A percentile compares a stretch with the other conserved stretches of the same genome.
Conservation (phyloP, 2,329 filamentous ascomycete genomes). For the Scedosporium minutisporum region DNA sequence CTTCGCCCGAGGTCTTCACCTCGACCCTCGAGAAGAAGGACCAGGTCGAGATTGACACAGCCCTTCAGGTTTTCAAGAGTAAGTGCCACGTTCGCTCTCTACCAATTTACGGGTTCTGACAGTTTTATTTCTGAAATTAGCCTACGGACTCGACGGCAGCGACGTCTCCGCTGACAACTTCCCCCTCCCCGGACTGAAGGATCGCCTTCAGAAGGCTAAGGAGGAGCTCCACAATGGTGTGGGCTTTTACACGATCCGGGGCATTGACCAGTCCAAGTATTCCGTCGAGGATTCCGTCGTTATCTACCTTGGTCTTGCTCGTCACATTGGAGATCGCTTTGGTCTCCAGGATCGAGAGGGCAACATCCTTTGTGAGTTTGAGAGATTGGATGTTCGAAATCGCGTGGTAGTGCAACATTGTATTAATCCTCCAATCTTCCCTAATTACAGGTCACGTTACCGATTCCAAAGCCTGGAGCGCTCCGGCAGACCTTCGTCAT, state of each 20-base stretch:
- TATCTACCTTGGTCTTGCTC: constrained; percentile 46
- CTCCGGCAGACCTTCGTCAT: constrained; percentile 33
- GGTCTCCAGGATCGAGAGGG: constrained; percentile 40
- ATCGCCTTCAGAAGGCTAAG: constrained; percentile 23
- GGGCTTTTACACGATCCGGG: constrained; percentile 46
- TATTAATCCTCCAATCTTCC: not conserved
- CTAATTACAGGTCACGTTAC: constrained; percentile 33
- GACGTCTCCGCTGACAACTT: constrained; percentile 28
- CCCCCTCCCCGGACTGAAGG: constrained; percentile 25
- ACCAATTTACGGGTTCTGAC: not conserved
- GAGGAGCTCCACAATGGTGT: constrained; percentile 27
- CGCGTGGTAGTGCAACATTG: not conserved
- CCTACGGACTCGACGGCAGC: constrained; percentile 25
- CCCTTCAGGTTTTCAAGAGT: constrained; percentile 17
- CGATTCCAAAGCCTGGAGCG: constrained; percentile 34
- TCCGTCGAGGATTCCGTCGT: constrained; percentile 43
- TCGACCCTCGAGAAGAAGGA: constrained; percentile 13
- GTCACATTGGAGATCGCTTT: constrained; percentile 44
- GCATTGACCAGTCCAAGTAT: constrained; percentile 37
- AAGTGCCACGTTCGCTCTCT: not conserved
- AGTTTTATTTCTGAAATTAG: constrained; percentile 6
- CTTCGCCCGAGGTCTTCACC: constrained; percentile 10
- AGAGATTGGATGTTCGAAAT: not conserved
- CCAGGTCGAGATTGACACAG: constrained; percentile 15
- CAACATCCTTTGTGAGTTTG: constrained; percentile 24